Evolutionary conservation across 78 protist genomes (phyloP).

Genomic region (Corallochytrium limacisporum): DNA sequence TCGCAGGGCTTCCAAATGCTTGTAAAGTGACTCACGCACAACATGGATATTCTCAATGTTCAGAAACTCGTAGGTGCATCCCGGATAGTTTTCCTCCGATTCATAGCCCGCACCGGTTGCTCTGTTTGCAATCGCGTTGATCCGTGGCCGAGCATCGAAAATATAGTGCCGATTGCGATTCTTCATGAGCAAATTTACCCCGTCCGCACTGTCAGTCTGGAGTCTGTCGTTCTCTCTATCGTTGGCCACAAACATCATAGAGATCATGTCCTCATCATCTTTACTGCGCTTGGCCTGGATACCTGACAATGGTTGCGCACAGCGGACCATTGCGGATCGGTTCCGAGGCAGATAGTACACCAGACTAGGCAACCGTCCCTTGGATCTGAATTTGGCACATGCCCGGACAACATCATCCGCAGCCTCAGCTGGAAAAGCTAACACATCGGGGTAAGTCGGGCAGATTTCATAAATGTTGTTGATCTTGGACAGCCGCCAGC

Average conservation of each 20-base stretch:
- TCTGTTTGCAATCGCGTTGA: constrained; percentile 57
- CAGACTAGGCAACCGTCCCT: constrained; percentile 17
- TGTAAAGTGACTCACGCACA: constrained; percentile 30
- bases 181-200: neutral
- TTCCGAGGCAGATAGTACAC: constrained; percentile 1
- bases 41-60: constrained; percentile 67
- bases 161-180: neutral
- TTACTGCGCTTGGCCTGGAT: neutral
- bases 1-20: neutral
- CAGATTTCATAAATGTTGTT: constrained; percentile 14
- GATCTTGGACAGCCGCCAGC: neutral
- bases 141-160: constrained; percentile 52
- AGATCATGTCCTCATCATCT: constrained; percentile 8
- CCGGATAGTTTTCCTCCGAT: constrained; percentile 16
- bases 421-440: constrained; percentile 6
- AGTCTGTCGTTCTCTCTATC: too few species aligned
- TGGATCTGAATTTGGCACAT: constrained; percentile 10
- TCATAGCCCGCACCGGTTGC: constrained; percentile 48
- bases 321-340: neutral
- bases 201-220: too few species aligned
- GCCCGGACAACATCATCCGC: neutral
- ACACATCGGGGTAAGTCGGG: constrained; percentile 16
- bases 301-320: constrained; percentile 11
- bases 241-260: neutral
- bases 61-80: constrained; percentile 25